Base-by-base conservation (phyloP, 2,329 filamentous ascomycete species). In the Talaromyces sp. region DNA sequence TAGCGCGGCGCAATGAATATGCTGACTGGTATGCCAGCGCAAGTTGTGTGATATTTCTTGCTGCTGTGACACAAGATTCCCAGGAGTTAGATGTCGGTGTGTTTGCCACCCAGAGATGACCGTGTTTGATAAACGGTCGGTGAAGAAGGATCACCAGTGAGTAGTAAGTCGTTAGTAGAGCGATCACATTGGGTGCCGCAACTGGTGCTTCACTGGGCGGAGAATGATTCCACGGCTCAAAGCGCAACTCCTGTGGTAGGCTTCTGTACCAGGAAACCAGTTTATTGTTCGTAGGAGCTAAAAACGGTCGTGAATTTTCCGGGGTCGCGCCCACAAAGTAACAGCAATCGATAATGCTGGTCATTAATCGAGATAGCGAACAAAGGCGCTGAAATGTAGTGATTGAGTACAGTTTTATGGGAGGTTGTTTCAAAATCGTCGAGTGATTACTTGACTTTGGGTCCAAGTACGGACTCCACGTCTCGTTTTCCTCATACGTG, bases 121-220 rank as follows among this genome's bases (percentile, higher is more conserved):
- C 70, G 51, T 70, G 65, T 4, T 65, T 72, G 0, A 79, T 70
- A 63, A 80, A 80, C 1, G 79, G 77, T 1, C 78, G 75, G 59
- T 81, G 77, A 10, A 81, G 71, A 0, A 81, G 69, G 52, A 81
- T 80, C 10, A 73, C 71, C 13, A 81, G 70, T 4, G 77, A 73
- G 61, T 80, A 69, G 62, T 78, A 80, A 65, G 73, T 68, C 19
- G 67, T 67, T 57, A 71, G 68, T 17, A 75, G 58, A 21, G 70
- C 67, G 58, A 75, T 69, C n/a, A 71, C 61, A 60, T 73, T 75
- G 14, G 71, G 70, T 6, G 67, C 64, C 17, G 63, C 55, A 31
- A 59, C 50, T 29, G 32, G 46, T 31, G 58, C 52, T 38, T 65
- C 62, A 24, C 60, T 56, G 38, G 62, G 62, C 17, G 62, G 56